Evolutionary conservation across 2,329 filamentous ascomycete species (phyloP), one percentile per base, ranked within the genome.

Genomic region (Zasmidium angulare): DNA sequence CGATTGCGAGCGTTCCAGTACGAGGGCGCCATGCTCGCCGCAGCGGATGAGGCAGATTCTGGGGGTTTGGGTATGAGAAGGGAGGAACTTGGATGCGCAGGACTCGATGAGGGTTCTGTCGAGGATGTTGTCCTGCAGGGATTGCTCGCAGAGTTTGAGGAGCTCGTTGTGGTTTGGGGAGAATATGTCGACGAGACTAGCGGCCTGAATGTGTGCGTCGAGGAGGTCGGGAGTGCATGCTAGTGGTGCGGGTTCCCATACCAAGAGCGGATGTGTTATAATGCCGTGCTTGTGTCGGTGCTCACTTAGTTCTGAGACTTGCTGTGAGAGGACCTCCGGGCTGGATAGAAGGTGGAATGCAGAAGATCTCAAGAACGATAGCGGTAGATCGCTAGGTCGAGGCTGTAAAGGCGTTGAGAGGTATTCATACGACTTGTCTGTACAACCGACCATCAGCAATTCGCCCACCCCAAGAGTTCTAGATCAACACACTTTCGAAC

Each of bases 121-220:
- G 60, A 66, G 29, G 21, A 14, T 10, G 11, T 29, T 2, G 21
- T 52, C 17, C 7, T 31, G 10, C 23, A 19, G 21, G 10, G 53
- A 46, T 46, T 58, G 52, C 3, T 56, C 60, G 53, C 69, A 71
- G 46, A 72, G 62, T 1, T 58, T 56, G 9, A 56, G 60, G 2
- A 72, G 63, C 60, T 72, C 69, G 4, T 60, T 54, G 50, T 72
- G 69, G 43, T 72, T 72, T n/a, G 69, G 69, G 6, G 69, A 72
- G 58, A 71, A 72, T 12, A 72, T 63, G 19, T 66, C 62, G 7
- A 70, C 66, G 0, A 66, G 40, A 19, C 53, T 57, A 26, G 58
- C 59, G 6, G 61, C 63, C 11, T 62, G 46, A n/a, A 63, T 47
- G 47, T 71, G 68, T 20, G 40, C 50, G 4, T 55, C 54, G 9